Base-by-base conservation (phyloP, 768 basidiomycete genomes). In the Glaciozyma martinii region DNA sequence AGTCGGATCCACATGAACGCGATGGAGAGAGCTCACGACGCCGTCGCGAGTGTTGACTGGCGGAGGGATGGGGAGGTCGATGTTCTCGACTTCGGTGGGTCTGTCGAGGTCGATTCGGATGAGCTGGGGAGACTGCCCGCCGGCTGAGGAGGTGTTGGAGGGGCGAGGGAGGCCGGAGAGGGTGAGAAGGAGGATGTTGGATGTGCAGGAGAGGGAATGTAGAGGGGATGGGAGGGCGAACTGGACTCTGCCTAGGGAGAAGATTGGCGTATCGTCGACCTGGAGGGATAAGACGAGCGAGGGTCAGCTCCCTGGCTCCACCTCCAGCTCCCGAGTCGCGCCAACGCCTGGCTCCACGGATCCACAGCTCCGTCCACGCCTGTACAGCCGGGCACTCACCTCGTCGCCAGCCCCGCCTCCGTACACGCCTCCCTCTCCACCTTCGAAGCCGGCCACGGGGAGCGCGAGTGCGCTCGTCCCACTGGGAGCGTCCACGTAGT, bases 1-100 rank as follows among this genome's bases (percentile, higher is more conserved):
- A 0, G 91, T 88, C 19, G 93, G 93, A 76, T 98, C 93, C 75
- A 89, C 83, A 78, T 92, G 97, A 59, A 97, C 77, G 74, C 87
- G 87, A 79, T 86, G 78, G 55, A 97, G 84, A 5, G 66, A 3
- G 19, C 62, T 54, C 21, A 37, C 15, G 19, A 19, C 23, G 42
- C 52, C 21, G n/a, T 32, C 5, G 19, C 44, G 25, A 33, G 63
- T 57, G 49, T 70, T 68, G 40, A 85, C 81, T 5, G 76, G 70
- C 1, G 76, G 71, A 25, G 85, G 84, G 64, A 89, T 85, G 54
- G 81, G 85, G 18, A 97, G 82, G 73, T 87, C 87, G 68, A 88
- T 78, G 1, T 72, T 77, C 23, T 77, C 73, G 55, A 97, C 85
- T 73, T 90, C 88, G 72, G 93, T 90, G 0, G 90, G 84, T 60